phyloP scores from a whole-genome alignment of 345 rosid species.

The Psidium guajava region DNA sequence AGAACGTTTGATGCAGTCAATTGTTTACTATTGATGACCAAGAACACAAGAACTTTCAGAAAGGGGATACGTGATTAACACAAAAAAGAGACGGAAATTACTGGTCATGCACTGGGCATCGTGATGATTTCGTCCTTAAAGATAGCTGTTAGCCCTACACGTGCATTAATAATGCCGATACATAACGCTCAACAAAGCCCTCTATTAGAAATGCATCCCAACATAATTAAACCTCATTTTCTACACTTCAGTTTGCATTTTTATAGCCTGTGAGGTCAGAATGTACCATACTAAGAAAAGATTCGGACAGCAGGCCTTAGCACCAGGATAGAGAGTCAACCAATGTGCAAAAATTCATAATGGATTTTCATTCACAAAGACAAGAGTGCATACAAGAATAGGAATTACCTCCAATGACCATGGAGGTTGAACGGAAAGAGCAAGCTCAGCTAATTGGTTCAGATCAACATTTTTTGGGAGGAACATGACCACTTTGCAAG shows the following conservation, averaged over 20 bases:
- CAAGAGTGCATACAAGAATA: background rate
- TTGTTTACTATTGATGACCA: background rate
- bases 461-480: slow-evolving; percentile 77
- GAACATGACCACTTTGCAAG: slow-evolving; percentile 57
- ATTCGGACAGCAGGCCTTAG: background rate
- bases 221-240: background rate
- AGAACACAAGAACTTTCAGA: background rate
- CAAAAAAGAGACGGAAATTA: background rate
- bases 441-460: slow-evolving; percentile 78
- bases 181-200: background rate
- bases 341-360: background rate
- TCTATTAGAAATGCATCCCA: background rate
- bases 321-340: background rate
- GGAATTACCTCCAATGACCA: slow-evolving; percentile 61
- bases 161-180: no score
- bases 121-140: no score
- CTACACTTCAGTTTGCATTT: no score
- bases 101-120: background rate
- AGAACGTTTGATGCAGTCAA: background rate
- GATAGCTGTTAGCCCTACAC: background rate
- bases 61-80: background rate
- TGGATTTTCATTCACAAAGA: background rate
- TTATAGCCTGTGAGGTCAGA: no score
- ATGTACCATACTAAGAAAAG: no score
- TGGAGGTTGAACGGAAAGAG: slow-evolving; percentile 48